These are phyloP conservation scores for Fraxinus americana DNA, from an alignment of 257 asterid species.

Conservation along the genomic window DNA sequence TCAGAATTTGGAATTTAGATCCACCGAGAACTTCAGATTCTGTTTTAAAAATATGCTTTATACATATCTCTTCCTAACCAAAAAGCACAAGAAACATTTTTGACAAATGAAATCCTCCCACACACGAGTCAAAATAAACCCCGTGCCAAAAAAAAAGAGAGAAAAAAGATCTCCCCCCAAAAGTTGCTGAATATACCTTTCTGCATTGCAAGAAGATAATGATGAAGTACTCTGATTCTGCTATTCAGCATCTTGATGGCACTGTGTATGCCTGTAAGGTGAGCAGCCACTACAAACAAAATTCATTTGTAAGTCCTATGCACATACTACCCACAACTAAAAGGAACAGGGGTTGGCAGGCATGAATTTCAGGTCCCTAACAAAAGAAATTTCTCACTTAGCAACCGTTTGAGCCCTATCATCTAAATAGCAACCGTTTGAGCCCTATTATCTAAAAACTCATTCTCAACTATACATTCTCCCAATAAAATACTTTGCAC, in stretches of 20 bases:
- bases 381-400: neutral
- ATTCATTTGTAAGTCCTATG: constrained; percentile 4
- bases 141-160: neutral
- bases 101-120: neutral
- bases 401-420: too few species aligned
- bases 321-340: neutral
- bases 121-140: neutral
- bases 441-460: too few species aligned
- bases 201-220: constrained; percentile 88
- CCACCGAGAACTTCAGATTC: neutral
- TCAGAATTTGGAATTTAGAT: neutral
- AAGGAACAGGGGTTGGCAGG: neutral
- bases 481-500: too few species aligned
- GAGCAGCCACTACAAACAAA: constrained; percentile 81
- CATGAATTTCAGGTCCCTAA: neutral
- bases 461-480: too few species aligned
- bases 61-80: neutral
- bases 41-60: neutral
- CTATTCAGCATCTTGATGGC: constrained; percentile 96
- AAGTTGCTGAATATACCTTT: constrained; percentile 50
- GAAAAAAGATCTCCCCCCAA: neutral
- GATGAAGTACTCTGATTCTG: constrained; percentile 83
- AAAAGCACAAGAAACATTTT: neutral
- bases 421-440: too few species aligned
- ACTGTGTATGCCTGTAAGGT: constrained; percentile 94